Percentiles rank a stretch among this genome's conserved stretches.
Conservation (phyloP, 768 basidiomycete species). For the Naematelia aurantialba region DNA sequence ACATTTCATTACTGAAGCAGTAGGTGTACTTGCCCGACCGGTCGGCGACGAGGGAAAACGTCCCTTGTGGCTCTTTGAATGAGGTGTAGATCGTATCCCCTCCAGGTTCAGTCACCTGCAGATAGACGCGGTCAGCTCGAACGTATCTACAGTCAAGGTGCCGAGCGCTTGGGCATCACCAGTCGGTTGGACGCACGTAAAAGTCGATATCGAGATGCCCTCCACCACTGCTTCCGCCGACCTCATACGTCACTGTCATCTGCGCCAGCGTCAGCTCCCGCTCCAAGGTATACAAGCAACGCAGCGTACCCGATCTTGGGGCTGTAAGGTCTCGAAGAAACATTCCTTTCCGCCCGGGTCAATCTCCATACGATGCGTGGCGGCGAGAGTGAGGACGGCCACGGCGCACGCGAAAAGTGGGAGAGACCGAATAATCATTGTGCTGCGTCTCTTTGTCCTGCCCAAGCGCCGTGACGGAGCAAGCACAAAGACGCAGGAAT, state of each 20-base stretch:
- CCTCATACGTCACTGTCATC: slow-evolving; percentile 99
- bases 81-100: slow-evolving; percentile 68
- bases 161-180: too few species aligned
- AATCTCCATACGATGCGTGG: slow-evolving; percentile 48
- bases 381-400: slow-evolving; percentile 10
- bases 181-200: slow-evolving; percentile 70
- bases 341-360: slow-evolving; percentile 48
- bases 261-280: too few species aligned
- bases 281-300: too few species aligned
- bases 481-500: too few species aligned
- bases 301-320: slow-evolving; percentile 49
- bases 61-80: slow-evolving; percentile 81
- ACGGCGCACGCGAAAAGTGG: slow-evolving; percentile 9
- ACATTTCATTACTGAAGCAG: slow-evolving; percentile 99
- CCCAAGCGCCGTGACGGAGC: too few species aligned
- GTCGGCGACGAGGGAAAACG: slow-evolving; percentile 78
- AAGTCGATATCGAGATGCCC: slow-evolving; percentile 98
- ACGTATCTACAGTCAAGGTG: background rate
- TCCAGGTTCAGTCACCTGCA: slow-evolving; percentile 75
- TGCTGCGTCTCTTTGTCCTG: background rate
- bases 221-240: slow-evolving; percentile 67
- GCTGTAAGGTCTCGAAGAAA: slow-evolving; percentile 48
- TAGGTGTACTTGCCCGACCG: slow-evolving; percentile 86
- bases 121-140: slow-evolving; percentile 4
- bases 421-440: background rate